phyloP scores from a whole-genome alignment of 176 grass and related monocot species.

The Ampelocalamus luodianensis region DNA sequence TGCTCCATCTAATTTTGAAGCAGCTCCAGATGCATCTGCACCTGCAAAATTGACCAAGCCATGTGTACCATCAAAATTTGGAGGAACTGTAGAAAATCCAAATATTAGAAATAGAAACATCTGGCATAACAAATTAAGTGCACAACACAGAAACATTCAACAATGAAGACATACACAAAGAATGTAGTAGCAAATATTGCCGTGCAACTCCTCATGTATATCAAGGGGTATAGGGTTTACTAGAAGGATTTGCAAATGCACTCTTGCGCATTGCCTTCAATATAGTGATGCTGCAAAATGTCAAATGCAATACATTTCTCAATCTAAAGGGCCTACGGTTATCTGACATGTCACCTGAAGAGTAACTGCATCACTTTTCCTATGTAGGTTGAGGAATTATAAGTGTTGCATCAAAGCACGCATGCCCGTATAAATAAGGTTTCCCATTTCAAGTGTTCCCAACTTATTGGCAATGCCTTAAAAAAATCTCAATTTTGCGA shows the following conservation, averaged over 20 bases:
- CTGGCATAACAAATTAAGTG: neutral
- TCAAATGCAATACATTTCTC: neutral
- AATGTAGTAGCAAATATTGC: neutral
- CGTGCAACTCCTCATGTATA: neutral
- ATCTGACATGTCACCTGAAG: neutral
- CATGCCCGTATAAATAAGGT: neutral
- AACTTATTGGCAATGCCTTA: neutral
- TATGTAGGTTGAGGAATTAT: neutral
- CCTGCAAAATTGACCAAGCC: neutral
- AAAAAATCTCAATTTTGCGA: no score
- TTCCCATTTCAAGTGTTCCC: neutral
- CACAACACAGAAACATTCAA: neutral
- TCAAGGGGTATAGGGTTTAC: neutral
- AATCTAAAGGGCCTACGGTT: neutral
- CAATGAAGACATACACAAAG: neutral
- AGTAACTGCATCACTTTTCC: neutral
- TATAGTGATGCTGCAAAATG: neutral
- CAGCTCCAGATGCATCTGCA: constrained; percentile 38
- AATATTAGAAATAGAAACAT: neutral
- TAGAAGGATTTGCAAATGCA: neutral
- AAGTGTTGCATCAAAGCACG: neutral
- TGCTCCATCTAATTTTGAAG: constrained; percentile 64
- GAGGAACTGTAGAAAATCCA: neutral
- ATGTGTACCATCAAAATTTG: neutral
- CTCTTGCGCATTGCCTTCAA: neutral